Evolutionary conservation across 192 early-diverging fungal species (phyloP).

Genomic region (Lunasporangiospora selenospora): DNA sequence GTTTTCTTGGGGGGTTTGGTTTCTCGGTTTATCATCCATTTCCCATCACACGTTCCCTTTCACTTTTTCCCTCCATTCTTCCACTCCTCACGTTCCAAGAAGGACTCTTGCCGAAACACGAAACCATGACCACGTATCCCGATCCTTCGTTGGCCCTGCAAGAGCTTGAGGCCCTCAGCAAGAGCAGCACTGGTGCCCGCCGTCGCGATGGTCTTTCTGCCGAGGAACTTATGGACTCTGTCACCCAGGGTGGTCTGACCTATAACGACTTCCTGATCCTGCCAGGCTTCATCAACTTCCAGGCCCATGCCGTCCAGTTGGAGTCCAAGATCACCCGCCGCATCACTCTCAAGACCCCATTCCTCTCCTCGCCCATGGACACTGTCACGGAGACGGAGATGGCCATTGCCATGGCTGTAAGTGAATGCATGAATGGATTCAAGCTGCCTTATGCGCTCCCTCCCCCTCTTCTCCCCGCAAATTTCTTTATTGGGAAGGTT

Average conservation of each 20-base stretch:
- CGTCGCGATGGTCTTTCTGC: constrained; percentile 84
- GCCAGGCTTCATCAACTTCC: constrained; percentile 96
- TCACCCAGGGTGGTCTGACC: constrained; percentile 87
- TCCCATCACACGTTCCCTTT: constrained; percentile 9
- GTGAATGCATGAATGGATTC: too few species aligned
- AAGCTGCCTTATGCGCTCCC: too few species aligned
- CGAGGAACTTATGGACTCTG: constrained; percentile 83
- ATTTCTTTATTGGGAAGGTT: constrained; percentile 41
- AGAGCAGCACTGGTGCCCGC: too few species aligned
- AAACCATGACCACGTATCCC: constrained; percentile 39
- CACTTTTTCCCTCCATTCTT: not conserved
- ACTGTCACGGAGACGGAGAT: constrained; percentile 98
- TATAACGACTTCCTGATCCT: constrained; percentile 99
- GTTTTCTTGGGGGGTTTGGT: constrained; percentile 29
- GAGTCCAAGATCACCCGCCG: constrained; percentile 91
- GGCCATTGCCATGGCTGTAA: constrained; percentile 97
- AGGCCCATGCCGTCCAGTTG: constrained; percentile 77
- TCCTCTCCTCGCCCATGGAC: constrained; percentile 97
- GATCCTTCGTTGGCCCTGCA: constrained; percentile 31
- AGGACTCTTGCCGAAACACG: not conserved
- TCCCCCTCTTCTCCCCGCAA: constrained; percentile 51
- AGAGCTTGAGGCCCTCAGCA: constrained; percentile 36
- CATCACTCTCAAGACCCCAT: constrained; percentile 91
- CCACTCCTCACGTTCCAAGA: not conserved
- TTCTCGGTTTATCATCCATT: too few species aligned